Evolutionary conservation across 345 rosid genomes (phyloP), one percentile per base, ranked within the genome.

Genomic region (Populus davidiana): DNA sequence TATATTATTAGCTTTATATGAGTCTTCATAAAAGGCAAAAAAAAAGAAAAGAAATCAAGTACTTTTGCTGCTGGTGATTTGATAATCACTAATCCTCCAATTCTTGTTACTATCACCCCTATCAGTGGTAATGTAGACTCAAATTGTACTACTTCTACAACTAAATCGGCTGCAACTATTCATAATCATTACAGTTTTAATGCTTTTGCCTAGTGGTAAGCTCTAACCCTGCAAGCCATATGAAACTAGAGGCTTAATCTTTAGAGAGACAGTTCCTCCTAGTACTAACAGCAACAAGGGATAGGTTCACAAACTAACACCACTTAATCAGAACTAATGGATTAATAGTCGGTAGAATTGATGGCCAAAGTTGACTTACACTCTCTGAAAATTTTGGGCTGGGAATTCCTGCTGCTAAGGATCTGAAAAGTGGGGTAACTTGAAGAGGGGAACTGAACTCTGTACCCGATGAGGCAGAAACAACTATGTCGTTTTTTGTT

Each of bases 321-420:
- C 29, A 27, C 33, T 29, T 41, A 63, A 59, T 49, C 17, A 61
- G 8, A 14, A 17, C 78, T 68, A 41, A 43, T 76, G 68, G 29
- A 74, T 43, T 73, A 8, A 64, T 41, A 44, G 56, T 4, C 16
- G 62, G 50, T 67, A 67, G 41, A 66, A 25, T 68, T 69, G 77
- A 74, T 18, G 64, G 68, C 61, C 67, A 47, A 65, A 65, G 72
- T 65, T 70, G 69, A 88, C 97, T 90, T 86, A 96, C 99, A 86
- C 98, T 96, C 90, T 96, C 98, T 73, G 98, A 93, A 85, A 96
- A 96, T 72, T 89, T 92, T 79, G 98, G 99, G 76, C 96, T 96
- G 80, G 98, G 98, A 83, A 96, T 91, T 74, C 94, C 94, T 67
- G 98, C 99, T 78, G 98, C 98, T 83, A 96, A 79, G 79, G 99